phyloP scores from a whole-genome alignment of 2,329 filamentous ascomycete species.

The Pseudogymnoascus sp. region DNA sequence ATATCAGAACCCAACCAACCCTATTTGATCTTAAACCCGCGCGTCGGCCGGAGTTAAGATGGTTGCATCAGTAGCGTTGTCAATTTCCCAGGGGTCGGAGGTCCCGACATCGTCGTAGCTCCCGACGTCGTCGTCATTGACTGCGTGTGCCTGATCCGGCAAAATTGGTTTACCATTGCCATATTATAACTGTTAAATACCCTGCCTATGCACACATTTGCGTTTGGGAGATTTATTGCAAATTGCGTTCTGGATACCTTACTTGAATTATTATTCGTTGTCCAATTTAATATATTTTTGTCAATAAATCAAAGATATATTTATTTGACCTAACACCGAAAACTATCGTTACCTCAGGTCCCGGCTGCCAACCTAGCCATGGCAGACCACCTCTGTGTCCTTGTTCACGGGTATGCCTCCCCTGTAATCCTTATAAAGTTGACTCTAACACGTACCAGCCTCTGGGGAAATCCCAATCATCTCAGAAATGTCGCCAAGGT shows the following conservation, averaged over 20 bases:
- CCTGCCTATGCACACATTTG: neutral
- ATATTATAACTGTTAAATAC: neutral
- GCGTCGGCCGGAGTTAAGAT: neutral
- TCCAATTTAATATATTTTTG: neutral
- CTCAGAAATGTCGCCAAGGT: conserved; percentile 60
- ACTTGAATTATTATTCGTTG: neutral
- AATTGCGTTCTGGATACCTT: neutral
- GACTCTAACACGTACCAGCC: conserved; percentile 32
- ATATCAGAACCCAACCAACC: neutral
- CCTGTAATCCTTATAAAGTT: neutral
- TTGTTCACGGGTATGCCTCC: conserved; percentile 55
- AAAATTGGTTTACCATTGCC: neutral
- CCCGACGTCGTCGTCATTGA: conserved; percentile 85
- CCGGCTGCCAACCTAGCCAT: neutral
- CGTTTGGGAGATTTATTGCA: neutral
- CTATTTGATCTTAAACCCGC: neutral
- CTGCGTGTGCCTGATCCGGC: conserved; percentile 39
- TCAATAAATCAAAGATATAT: neutral
- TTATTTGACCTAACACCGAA: neutral
- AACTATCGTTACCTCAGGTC: neutral
- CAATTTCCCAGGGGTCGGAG: neutral
- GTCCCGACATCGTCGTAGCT: conserved; percentile 81
- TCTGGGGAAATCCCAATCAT: conserved; percentile 75
- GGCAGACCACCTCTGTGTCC: conserved; percentile 66
- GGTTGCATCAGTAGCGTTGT: neutral